Conservation (phyloP, 148 eudicot species). For the Rhododendron vialii region DNA sequence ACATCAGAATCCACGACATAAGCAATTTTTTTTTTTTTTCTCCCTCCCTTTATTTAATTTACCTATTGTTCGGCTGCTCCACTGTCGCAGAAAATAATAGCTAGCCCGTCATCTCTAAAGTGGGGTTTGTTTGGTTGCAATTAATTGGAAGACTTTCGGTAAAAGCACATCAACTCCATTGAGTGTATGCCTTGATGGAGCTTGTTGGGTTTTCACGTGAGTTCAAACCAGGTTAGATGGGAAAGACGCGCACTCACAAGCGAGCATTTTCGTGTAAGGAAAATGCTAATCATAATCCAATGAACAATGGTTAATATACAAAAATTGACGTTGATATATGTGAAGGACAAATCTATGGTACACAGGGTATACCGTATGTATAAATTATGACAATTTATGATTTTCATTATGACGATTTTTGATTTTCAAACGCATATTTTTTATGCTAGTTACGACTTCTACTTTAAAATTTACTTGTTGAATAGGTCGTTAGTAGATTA, state of each 20-base stretch:
- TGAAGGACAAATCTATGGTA: too few relatives aligned
- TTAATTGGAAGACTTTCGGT: not conserved
- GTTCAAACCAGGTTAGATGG: not conserved
- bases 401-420: too few relatives aligned
- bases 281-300: not conserved
- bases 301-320: too few relatives aligned
- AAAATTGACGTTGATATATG: too few relatives aligned
- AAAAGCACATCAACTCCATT: not conserved
- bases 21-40: not conserved
- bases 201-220: not conserved
- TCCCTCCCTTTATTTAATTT: not conserved
- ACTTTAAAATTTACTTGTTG: too few relatives aligned
- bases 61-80: not conserved
- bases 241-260: not conserved
- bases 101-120: not conserved
- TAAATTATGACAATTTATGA: too few relatives aligned
- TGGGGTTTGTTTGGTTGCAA: conserved; percentile 3
- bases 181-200: not conserved
- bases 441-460: too few relatives aligned
- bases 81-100: not conserved
- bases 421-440: too few relatives aligned
- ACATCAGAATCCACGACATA: conserved; percentile 2
- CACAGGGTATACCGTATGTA: too few relatives aligned
- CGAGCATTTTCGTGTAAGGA: not conserved
- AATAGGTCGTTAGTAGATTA: too few relatives aligned